Evolutionary conservation across 2,329 filamentous ascomycete species (phyloP), one percentile per base, ranked within the genome.

Genomic region (Hysterium pulicare): DNA sequence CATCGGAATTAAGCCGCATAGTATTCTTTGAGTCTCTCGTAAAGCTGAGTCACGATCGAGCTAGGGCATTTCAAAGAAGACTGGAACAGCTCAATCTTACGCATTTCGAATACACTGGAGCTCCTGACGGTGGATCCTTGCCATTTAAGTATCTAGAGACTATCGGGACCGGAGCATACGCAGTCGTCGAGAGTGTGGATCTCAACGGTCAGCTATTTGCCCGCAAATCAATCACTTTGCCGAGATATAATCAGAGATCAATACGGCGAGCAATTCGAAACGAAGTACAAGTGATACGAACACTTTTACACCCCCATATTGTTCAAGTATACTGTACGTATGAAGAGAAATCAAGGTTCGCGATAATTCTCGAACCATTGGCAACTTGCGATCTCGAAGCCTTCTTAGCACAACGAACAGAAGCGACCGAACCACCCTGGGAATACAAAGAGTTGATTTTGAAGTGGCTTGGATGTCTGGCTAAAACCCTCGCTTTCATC

Each of bases 381-480:
- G 51, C 51, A 3, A 38, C 35, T 20, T 48, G 41, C 22, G 51
- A 54, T 28, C 38, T 54, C 10, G 51, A 54, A 36, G 39, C 41
- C 3, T 53, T 34, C 19, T 38, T 50, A 3, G 39, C 42, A 24
- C 45, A 45, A 16, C 38, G 3, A 7, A n/a, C n/a, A n/a, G 16
- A 34, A 10, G 17, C n/a, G 15, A 38, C 28, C 11, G 37, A 30
- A 3, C 21, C 43, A n/a, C 31, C 33, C 2, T 20, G 26, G 4
- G 24, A 26, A 5, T 33, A 38, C 23, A 15, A 38, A 8, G 30
- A 35, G 28, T 19, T 45, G 2, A 31, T 40, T 11, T 45, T 36
- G 40, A 49, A 44, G 33, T 53, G 50, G 50, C 19, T 52, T 5
- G 10, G 42, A 15, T 55, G 52, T 40, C 40, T 54, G 2, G 38